These are phyloP conservation scores for Sporodiniella umbellata DNA, from an alignment of 371 early-diverging fungal species.

Conservation along the genomic window DNA sequence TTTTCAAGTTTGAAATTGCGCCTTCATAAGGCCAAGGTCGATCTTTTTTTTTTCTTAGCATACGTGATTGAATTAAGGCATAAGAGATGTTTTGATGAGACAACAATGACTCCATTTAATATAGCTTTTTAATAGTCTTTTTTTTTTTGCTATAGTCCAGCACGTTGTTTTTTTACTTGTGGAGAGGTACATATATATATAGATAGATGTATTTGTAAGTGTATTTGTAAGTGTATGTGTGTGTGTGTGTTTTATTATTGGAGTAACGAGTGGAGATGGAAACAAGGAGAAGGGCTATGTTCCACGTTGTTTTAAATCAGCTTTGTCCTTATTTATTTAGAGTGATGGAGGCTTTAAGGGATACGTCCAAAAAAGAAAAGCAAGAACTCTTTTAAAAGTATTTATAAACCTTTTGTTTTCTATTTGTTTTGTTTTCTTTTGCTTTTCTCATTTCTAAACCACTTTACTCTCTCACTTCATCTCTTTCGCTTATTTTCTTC, in stretches of 20 bases:
- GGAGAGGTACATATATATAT: no score
- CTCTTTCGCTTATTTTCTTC: neutral
- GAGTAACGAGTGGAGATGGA: neutral
- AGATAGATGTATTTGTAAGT: no score
- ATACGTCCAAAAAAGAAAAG: neutral
- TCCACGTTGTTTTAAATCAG: slow-evolving; percentile 10
- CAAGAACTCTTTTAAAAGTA: slow-evolving; percentile 2
- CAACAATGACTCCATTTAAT: no score
- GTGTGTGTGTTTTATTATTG: neutral
- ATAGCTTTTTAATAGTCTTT: neutral
- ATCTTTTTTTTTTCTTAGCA: neutral
- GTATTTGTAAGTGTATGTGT: no score
- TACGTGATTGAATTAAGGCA: neutral
- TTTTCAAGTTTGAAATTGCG: no score
- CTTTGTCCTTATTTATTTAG: neutral
- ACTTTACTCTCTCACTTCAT: no score
- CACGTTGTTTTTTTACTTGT: no score
- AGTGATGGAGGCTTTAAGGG: no score
- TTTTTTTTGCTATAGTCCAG: neutral
- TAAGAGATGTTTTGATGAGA: no score
- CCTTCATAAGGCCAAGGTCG: no score
- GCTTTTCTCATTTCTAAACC: no score
- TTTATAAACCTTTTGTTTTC: no score
- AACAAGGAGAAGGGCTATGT: neutral
- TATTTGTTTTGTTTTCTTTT: neutral